These are phyloP conservation scores for Suillus subalutaceus DNA, from an alignment of 768 basidiomycete genomes.

Conservation along the genomic window DNA sequence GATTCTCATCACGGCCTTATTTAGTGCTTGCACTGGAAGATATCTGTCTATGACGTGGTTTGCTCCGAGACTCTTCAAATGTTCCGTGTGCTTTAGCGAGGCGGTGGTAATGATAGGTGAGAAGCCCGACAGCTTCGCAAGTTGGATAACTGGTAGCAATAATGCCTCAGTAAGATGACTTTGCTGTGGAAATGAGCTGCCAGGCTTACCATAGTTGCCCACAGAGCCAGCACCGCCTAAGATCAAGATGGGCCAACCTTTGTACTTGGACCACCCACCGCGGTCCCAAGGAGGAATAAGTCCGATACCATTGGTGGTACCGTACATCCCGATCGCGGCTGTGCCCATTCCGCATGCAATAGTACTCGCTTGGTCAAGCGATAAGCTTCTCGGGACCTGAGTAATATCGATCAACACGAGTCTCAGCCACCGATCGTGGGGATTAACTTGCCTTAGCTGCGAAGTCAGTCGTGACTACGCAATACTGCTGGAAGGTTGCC, in stretches of 20 bases:
- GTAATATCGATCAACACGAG: constrained; percentile 3
- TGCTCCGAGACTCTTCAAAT: constrained; percentile 37
- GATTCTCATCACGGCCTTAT: constrained; percentile 40
- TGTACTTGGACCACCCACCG: constrained; percentile 42
- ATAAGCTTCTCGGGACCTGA: constrained; percentile 49
- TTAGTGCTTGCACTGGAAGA: constrained; percentile 30
- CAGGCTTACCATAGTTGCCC: constrained; percentile 49
- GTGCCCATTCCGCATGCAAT: constrained; percentile 53
- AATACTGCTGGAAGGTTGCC: constrained; percentile 49
- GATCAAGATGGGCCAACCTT: constrained; percentile 47
- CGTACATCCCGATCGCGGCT: constrained; percentile 54
- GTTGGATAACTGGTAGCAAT: constrained; percentile 36
- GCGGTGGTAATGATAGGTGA: constrained; percentile 38
- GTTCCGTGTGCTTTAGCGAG: constrained; percentile 38
- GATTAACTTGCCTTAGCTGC: constrained; percentile 39
- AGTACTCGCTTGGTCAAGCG: constrained; percentile 52
- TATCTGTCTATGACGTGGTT: constrained; percentile 39
- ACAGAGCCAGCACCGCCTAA: constrained; percentile 52
- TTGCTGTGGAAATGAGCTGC: constrained; percentile 11
- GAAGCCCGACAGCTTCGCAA: constrained; percentile 45
- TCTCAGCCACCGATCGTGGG: neutral
- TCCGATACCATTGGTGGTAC: constrained; percentile 41
- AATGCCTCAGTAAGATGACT: constrained; percentile 16
- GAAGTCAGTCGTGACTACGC: constrained; percentile 42
- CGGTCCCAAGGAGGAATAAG: constrained; percentile 42